phyloP scores from a whole-genome alignment of 331 rosid genomes.

The Cydonia oblonga region DNA sequence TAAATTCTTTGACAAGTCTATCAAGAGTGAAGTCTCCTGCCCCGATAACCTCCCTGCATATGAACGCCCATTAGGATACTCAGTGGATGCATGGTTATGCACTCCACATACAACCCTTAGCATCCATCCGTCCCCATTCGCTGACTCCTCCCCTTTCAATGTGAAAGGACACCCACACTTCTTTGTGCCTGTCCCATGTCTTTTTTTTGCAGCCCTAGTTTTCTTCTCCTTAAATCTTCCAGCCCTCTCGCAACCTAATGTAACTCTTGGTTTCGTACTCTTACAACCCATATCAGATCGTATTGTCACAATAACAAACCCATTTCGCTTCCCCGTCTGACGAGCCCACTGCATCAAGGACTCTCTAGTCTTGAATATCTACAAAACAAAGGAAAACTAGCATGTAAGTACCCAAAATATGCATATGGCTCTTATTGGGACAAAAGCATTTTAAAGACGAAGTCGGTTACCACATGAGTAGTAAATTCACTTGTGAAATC shows the following conservation, averaged over 20 bases:
- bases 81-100: background rate
- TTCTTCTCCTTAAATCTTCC: slow-evolving; percentile 12
- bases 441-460: background rate
- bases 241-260: slow-evolving; percentile 21
- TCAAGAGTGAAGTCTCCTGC: slow-evolving; percentile 11
- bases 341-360: slow-evolving; percentile 17
- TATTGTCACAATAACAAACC: slow-evolving; percentile 19
- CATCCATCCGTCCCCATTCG: slow-evolving; percentile 16
- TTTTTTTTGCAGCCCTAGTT: background rate
- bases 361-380: slow-evolving; percentile 24
- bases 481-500: slow-evolving; percentile 25
- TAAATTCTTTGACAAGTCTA: slow-evolving; percentile 7
- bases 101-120: slow-evolving; percentile 14
- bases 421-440: background rate
- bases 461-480: slow-evolving; percentile 9
- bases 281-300: slow-evolving; percentile 18
- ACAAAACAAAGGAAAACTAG: background rate
- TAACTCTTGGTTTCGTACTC: slow-evolving; percentile 21
- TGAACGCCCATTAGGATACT: background rate
- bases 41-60: slow-evolving; percentile 5
- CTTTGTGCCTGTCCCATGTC: slow-evolving; percentile 11
- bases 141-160: slow-evolving; percentile 18
- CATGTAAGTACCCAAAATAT: background rate
- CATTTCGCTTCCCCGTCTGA: slow-evolving; percentile 16
- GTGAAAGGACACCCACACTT: slow-evolving; percentile 27